A percentile compares a stretch with the other conserved stretches of the same genome.
These are phyloP conservation scores for Tilletia horrida DNA, from an alignment of 1,284 basidiomycete species.

Conservation along the genomic window DNA sequence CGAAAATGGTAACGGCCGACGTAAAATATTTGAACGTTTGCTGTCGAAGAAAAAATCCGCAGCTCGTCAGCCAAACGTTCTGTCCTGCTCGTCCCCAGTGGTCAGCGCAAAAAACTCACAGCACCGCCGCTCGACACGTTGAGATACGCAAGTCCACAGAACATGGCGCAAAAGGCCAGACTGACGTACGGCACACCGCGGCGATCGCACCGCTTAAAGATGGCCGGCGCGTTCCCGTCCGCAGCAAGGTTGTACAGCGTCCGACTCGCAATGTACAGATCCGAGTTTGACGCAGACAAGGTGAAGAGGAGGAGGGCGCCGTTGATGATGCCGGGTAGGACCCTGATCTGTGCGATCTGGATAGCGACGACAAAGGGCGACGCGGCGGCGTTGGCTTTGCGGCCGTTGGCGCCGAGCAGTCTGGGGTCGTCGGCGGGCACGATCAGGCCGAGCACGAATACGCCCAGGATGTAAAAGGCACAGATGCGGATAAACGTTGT, in stretches of 20 bases:
- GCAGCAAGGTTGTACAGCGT: conserved; percentile 61
- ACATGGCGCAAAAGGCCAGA: conserved; percentile 62
- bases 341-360: conserved; percentile 67
- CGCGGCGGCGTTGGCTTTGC: conserved; percentile 57
- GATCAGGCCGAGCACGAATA: conserved; percentile 57
- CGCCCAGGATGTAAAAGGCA: conserved; percentile 65
- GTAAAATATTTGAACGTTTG: conserved; percentile 30
- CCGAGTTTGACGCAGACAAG: conserved; percentile 57
- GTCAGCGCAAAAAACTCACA: too few species aligned
- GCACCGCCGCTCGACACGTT: conserved; percentile 61
- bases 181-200: conserved; percentile 58
- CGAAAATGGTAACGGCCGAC: conserved; percentile 49
- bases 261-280: conserved; percentile 60
- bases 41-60: neutral
- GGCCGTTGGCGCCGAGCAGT: conserved; percentile 29
- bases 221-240: conserved; percentile 60
- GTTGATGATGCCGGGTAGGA: conserved; percentile 65
- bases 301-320: conserved; percentile 54
- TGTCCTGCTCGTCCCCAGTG: too few species aligned
- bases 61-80: too few species aligned
- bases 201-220: conserved; percentile 60
- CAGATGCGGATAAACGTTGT: conserved; percentile 63
- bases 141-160: conserved; percentile 65
- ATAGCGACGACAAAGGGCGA: conserved; percentile 72
- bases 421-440: conserved; percentile 38